These are phyloP conservation scores for Pyrenula massariospora DNA, from an alignment of 495 filamentous ascomycete species.

Conservation along the genomic window DNA sequence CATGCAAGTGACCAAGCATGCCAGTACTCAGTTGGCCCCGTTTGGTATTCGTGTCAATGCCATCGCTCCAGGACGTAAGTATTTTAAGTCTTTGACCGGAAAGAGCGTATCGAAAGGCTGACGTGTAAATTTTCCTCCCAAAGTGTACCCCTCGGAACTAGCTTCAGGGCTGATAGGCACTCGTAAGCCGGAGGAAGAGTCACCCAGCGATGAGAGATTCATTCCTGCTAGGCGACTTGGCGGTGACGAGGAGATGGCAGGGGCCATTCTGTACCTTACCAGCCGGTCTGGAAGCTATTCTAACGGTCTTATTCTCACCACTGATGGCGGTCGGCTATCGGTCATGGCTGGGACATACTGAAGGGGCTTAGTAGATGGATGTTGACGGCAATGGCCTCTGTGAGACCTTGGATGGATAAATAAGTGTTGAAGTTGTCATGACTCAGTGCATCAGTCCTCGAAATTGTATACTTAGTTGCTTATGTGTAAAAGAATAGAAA, in stretches of 20 bases:
- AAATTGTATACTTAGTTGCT: too few species aligned
- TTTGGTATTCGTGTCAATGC: constrained; percentile 54
- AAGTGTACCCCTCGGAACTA: constrained; percentile 1
- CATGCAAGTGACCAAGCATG: constrained; percentile 51
- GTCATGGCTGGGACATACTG: constrained; percentile 35
- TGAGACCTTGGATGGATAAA: background rate
- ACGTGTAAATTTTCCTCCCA: background rate
- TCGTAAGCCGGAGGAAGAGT: constrained; percentile 17
- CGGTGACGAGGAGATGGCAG: constrained; percentile 48
- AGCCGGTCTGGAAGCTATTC: constrained; percentile 48
- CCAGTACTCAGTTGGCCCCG: constrained; percentile 37
- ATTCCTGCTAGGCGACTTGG: constrained; percentile 40
- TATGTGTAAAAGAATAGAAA: too few species aligned
- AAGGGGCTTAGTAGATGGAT: background rate
- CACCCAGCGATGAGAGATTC: constrained; percentile 17
- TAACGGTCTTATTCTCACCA: constrained; percentile 41
- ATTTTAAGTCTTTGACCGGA: background rate
- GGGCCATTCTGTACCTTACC: constrained; percentile 47
- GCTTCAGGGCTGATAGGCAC: constrained; percentile 2
- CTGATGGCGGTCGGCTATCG: constrained; percentile 44
- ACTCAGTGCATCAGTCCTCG: background rate
- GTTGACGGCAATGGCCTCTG: background rate
- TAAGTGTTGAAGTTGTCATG: background rate
- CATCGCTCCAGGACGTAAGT: constrained; percentile 54
- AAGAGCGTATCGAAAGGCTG: background rate